Percentiles rank a stretch among this genome's conserved stretches.
Conservation (phyloP, 495 filamentous ascomycete species). For the Margaritispora aquatica region DNA sequence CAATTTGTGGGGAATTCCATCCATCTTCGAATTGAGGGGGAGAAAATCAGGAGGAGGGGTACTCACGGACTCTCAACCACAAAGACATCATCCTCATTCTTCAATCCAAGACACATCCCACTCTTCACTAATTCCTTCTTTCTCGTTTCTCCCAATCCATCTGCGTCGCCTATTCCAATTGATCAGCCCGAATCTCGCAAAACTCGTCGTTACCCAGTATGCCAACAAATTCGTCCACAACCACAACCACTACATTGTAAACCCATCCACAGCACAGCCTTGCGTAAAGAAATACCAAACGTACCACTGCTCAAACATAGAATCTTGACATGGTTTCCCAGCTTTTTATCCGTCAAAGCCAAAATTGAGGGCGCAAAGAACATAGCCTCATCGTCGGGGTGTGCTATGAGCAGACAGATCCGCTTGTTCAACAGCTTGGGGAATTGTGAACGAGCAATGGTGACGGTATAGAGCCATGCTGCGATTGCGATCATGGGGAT, state of each 20-base stretch:
- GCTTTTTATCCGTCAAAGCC: constrained; percentile 61
- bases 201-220: background rate
- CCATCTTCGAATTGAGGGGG: background rate
- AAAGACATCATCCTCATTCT: constrained; percentile 65
- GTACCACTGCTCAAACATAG: constrained; percentile 82
- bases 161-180: constrained; percentile 59
- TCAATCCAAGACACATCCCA: constrained; percentile 67
- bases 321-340: constrained; percentile 87
- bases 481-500: constrained; percentile 54
- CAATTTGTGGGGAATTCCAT: background rate
- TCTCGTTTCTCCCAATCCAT: constrained; percentile 75
- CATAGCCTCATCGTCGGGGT: constrained; percentile 99
- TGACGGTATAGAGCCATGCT: constrained; percentile 50
- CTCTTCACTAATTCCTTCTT: constrained; percentile 78
- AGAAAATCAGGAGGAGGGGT: background rate
- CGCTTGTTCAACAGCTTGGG: constrained; percentile 70
- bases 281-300: constrained; percentile 10
- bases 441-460: constrained; percentile 48
- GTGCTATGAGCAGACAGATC: constrained; percentile 87
- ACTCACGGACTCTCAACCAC: constrained; percentile 65
- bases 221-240: too few species aligned
- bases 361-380: constrained; percentile 92
- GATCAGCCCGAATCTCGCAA: background rate
- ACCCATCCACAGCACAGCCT: constrained; percentile 1
- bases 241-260: background rate